Evolutionary conservation across 495 filamentous ascomycete genomes (phyloP), one percentile per base, ranked within the genome.

Genomic region (Chaetomium tenue): DNA sequence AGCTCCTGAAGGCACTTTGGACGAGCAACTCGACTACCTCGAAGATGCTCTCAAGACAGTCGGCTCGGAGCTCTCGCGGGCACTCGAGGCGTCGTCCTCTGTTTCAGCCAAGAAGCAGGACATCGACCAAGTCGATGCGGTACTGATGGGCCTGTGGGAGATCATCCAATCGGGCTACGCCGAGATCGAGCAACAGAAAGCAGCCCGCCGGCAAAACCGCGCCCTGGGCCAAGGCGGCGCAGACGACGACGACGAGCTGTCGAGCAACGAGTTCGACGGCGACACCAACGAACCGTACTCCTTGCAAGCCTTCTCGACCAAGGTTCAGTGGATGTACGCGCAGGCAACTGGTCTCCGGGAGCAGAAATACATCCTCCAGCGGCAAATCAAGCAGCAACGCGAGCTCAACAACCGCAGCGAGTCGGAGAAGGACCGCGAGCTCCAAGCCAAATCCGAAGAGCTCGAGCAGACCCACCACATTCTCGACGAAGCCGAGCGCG

Each of bases 341-440:
- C 84, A 84, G 60, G 82, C 84, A 16, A 83, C 83, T 9, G 76
- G 80, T n/a, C 76, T 96, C 25, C 83, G 89, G 44, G 91, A 96
- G 65, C 91, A 96, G 66, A 92, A 96, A 74, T 83, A 83, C 55
- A 92, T 92, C 20, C 76, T 96, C 25, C 88, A 89, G 64, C 87
- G 91, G 4, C 92, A 97, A 68, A 91, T 96, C 68, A 91, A 95
- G 76, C 91, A 96, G 72, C 92, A 97, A 75, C 88, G 91, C 47
- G 91, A 94, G 69, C 83, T 96, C 57, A 94, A 92, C 72, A 90
- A 81, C 82, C 81, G 79, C 66, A 82, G 79, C 57, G 84, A 84
- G 54, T 78, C 80, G 3, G 85, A 87, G 63, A 88, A 88, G 63
- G 83, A 85, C 63, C 80, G 82, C 23, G 84, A 84, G 60, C 64